Evolutionary conservation across 345 rosid species (phyloP), one percentile per base, ranked within the genome.

Genomic region (Camelina sativa): DNA sequence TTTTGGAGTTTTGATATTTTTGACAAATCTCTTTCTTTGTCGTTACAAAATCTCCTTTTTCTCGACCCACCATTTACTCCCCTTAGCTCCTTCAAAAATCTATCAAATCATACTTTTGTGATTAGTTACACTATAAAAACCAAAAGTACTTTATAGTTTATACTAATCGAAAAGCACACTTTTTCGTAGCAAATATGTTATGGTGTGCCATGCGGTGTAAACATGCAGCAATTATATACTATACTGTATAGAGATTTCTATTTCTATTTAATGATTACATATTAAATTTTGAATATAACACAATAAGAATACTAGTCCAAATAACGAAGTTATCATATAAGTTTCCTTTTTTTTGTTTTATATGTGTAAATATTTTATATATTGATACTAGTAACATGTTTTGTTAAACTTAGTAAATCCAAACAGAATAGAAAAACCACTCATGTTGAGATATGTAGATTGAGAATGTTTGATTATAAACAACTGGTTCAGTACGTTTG

Each of bases 31-130:
- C 69, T 62, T 64, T 8, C n/a, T 63, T 47, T 62, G 71, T 63
- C 75, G 65, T 63, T 28, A 55, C 59, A 46, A 62, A 35, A 64
- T 47, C 75, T 76, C 16, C 4, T 54, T 54, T 76, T 65, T 54
- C 28, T 50, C 11, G 65, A 53, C 51, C 52, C 16, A 44, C 65
- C 23, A 32, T 32, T 57, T 41, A 50, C 73, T 67, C 32, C n/a
- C 19, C 15, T 8, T 32, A 12, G 23, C 46, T 76, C 58, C 2
- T 34, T 34, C 8, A 34, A 44, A 69, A 62, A 46, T 76, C 65
- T 76, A 69, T 69, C 75, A 55, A 44, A 54, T 62, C 80, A 69
- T 34, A 50, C n/a, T 62, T 41, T 53, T 62, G 11, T 30, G 55
- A 53, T 52, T 60, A n/a, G 60, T 63, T 35, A 55, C 40, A 53